Base-by-base conservation (phyloP, 176 grass and related monocot genomes). In the Leersia perrieri region DNA sequence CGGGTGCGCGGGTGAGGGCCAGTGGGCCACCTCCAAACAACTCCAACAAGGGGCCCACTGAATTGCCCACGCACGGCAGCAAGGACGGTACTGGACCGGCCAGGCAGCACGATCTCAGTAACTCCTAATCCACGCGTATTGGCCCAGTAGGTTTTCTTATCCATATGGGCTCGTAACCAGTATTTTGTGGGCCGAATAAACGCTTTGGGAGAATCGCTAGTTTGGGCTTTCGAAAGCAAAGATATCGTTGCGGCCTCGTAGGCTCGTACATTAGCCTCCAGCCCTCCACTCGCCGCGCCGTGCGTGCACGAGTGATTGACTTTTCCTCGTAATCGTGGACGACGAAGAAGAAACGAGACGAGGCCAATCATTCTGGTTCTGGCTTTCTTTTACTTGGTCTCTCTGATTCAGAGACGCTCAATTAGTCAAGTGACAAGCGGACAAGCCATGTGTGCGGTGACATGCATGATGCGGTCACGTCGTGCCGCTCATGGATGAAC, bases 371-470 rank as follows among this genome's bases (percentile, higher is more conserved):
- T 15, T 42, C 11, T 11, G 4, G 16, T 25, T 71, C 15, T 28
- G 45, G 14, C 5, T 51, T 22, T 51, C 16, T 51, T 51, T 51
- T 20, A 51, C 47, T 18, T 51, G 47, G 16, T 11, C 22, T 34
- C 28, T 20, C 60, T 14, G 41, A 26, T 18, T 31, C 12, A 1
- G 70, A 6, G 33, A 69, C 63, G 20, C 12, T 10, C 25, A n/a
- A n/a, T n/a, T n/a, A n/a, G n/a, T n/a, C n/a, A 44, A 15, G 15
- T 13, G 13, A 35, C 35, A 60, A 62, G 51, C 53, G 39, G 74
- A 8, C 65, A 85, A 2, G 3, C 82, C 83, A 82, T 63, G 80
- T 63, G 80, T 29, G 57, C 22, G n/a, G 55, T 45, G 38, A 9
- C 38, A 62, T 23, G 65, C 38, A 62, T 23, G 65, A 41, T 41